Conservation (phyloP, 2,329 filamentous ascomycete genomes). For the Alternaria metachromatica region DNA sequence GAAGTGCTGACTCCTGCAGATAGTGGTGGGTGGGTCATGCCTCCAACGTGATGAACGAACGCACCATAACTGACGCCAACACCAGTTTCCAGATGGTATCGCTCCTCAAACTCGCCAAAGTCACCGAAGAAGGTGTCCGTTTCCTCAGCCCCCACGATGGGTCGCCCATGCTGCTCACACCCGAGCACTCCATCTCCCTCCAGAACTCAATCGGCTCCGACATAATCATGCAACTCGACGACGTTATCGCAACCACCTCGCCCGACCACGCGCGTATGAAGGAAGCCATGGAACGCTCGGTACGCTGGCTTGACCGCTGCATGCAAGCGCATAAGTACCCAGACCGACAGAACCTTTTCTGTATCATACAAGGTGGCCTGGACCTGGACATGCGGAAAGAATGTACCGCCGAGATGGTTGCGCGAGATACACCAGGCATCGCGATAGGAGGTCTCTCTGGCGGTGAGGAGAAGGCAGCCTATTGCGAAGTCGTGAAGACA, state of each 20-base stretch:
- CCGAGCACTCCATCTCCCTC: constrained; percentile 93
- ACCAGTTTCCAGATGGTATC: constrained; percentile 98
- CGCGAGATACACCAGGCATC: constrained; percentile 90
- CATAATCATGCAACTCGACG: constrained; percentile 99
- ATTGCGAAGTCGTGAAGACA: constrained; percentile 86
- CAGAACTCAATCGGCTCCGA: constrained; percentile 98
- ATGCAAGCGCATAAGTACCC: constrained; percentile 88
- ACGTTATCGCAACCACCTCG: constrained; percentile 95
- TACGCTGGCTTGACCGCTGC: constrained; percentile 95
- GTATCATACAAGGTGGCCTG: constrained; percentile 95
- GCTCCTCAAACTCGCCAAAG: constrained; percentile 86
- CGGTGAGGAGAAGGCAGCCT: constrained; percentile 91
- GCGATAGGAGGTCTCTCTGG: constrained; percentile 95
- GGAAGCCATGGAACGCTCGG: constrained; percentile 92
- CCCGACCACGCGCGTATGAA: constrained; percentile 87
- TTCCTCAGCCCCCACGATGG: constrained; percentile 98
- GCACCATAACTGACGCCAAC: constrained; percentile 34
- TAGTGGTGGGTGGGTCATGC: constrained; percentile 53
- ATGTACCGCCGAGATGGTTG: constrained; percentile 88
- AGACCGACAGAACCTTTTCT: constrained; percentile 88
- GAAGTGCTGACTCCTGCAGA: constrained; percentile 46
- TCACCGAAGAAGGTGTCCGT: constrained; percentile 93
- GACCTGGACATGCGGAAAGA: constrained; percentile 84
- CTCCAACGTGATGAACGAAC: constrained; percentile 18
- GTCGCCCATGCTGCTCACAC: constrained; percentile 93